These are phyloP conservation scores for Teratosphaeria nubilosa DNA, from an alignment of 2,329 filamentous ascomycete species.

Conservation along the genomic window DNA sequence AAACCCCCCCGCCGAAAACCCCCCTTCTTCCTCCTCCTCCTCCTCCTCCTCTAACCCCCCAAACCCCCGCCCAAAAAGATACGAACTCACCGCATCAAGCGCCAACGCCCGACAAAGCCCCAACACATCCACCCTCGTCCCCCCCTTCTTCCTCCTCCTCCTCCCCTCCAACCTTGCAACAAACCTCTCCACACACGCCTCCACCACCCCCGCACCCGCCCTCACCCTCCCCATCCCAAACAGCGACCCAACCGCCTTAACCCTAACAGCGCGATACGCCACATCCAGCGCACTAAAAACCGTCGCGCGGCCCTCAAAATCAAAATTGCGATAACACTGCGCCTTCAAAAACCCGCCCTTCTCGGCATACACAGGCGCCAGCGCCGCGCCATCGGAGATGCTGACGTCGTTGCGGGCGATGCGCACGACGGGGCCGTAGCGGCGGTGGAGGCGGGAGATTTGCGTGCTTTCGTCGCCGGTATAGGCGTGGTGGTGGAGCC, in stretches of 20 bases:
- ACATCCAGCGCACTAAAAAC: slow-evolving; percentile 42
- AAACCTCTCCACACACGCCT: slow-evolving; percentile 34
- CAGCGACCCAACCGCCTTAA: slow-evolving; percentile 41
- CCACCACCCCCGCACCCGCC: slow-evolving; percentile 29
- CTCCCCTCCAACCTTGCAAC: slow-evolving; percentile 28
- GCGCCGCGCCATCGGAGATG: slow-evolving; percentile 35
- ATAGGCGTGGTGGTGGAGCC: slow-evolving; percentile 21
- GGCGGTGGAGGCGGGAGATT: slow-evolving; percentile 44
- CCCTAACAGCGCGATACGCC: slow-evolving; percentile 33
- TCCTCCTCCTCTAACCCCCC: slow-evolving; percentile 34
- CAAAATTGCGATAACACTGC: slow-evolving; percentile 44
- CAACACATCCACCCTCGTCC: slow-evolving; percentile 37
- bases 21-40: too few species aligned
- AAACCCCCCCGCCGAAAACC: slow-evolving; percentile 38
- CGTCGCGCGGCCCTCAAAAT: slow-evolving; percentile 45
- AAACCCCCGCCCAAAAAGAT: slow-evolving; percentile 45
- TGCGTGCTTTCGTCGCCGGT: slow-evolving; percentile 17
- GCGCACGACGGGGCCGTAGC: slow-evolving; percentile 58
- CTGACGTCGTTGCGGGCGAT: slow-evolving; percentile 60
- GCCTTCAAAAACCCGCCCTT: slow-evolving; percentile 46
- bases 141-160: slow-evolving; percentile 7
- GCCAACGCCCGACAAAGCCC: slow-evolving; percentile 41
- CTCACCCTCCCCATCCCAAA: slow-evolving; percentile 41
- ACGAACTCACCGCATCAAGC: slow-evolving; percentile 44
- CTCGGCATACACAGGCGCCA: slow-evolving; percentile 42